Percentiles rank a stretch among this genome's conserved stretches.
Conservation (phyloP, 192 early-diverging fungal genomes). For the Dissophora globulifera region DNA sequence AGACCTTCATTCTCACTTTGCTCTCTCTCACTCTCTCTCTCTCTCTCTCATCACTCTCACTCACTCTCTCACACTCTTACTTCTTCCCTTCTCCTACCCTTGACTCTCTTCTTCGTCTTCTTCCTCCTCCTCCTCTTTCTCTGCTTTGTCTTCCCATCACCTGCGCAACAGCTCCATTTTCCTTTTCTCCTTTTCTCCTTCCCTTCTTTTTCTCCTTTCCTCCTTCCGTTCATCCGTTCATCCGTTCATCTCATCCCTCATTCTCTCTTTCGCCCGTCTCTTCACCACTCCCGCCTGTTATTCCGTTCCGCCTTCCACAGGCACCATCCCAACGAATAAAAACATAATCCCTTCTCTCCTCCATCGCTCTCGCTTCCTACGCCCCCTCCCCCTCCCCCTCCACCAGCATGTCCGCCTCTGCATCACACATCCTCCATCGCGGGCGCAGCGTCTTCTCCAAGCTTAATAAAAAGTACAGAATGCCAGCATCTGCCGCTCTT, state of each 20-base stretch:
- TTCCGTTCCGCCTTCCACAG: not conserved
- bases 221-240: not conserved
- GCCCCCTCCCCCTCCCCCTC: not conserved
- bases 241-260: not conserved
- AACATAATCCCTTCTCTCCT: conserved; percentile 4
- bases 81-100: not conserved
- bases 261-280: not conserved
- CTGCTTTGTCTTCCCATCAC: not conserved
- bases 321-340: not conserved
- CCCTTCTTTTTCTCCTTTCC: not conserved
- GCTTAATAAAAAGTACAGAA: conserved; percentile 50
- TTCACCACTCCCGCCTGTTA: not conserved
- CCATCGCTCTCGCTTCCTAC: no score
- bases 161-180: not conserved
- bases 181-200: not conserved
- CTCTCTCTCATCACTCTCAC: not conserved
- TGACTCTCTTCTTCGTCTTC: not conserved
- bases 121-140: conserved; percentile 1
- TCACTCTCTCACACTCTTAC: not conserved
- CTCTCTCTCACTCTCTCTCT: conserved; percentile 10
- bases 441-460: conserved; percentile 54
- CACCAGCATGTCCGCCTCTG: conserved; percentile 27
- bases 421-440: conserved; percentile 49
- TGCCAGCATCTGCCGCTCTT: conserved; percentile 24
- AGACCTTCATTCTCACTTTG: not conserved